Evolutionary conservation across 2,329 filamentous ascomycete species (phyloP).

Genomic region (Xylariaceae sp.): DNA sequence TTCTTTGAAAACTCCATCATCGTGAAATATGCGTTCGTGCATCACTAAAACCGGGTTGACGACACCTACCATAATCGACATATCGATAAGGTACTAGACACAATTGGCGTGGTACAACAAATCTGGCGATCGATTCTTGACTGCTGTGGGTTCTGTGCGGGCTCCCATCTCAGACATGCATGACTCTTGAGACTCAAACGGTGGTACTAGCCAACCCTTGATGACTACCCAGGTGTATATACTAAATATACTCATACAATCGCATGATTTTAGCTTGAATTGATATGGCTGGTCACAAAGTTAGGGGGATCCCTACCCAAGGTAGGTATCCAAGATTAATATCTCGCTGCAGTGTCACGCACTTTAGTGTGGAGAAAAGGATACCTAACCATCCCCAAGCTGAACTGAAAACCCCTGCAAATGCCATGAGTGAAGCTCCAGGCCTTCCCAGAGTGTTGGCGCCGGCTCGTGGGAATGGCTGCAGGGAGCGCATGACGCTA

Average conservation of each 20-base stretch:
- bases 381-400: neutral
- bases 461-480: slow-evolving; percentile 4
- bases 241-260: no score
- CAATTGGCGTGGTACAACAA: neutral
- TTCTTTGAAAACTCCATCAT: neutral
- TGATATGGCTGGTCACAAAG: no score
- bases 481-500: slow-evolving; percentile 18
- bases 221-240: no score
- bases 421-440: neutral
- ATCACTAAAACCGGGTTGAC: no score
- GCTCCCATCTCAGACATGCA: slow-evolving; percentile 4
- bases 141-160: neutral
- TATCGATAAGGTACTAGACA: no score
- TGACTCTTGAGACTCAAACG: slow-evolving; percentile 7
- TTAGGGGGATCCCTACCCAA: no score
- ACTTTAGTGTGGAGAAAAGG: no score
- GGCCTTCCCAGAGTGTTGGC: slow-evolving; percentile 18
- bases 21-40: no score
- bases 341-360: no score
- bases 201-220: neutral
- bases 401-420: neutral
- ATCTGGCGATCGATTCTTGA: neutral
- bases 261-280: no score
- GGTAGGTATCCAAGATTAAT: no score
- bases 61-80: no score